Evolutionary conservation across 441 rosid genomes (phyloP).

Genomic region (Populus tomentosa): DNA sequence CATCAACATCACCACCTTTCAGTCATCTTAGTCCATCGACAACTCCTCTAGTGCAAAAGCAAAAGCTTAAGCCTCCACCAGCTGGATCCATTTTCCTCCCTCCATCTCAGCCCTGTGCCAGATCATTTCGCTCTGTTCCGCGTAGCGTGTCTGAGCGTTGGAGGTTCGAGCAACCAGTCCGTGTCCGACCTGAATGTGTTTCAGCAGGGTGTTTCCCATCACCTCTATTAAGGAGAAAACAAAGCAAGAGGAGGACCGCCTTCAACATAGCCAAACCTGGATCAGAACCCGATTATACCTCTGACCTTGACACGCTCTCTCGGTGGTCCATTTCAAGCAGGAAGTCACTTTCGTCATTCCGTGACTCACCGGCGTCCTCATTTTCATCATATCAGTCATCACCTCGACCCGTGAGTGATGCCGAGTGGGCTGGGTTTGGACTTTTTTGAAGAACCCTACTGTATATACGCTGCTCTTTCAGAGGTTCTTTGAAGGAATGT

Average conservation of each 20-base stretch:
- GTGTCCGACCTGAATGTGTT: conserved; percentile 35
- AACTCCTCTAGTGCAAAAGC: conserved; percentile 20
- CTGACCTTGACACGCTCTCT: conserved; percentile 42
- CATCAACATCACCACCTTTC: conserved; percentile 15
- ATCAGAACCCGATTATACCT: conserved; percentile 30
- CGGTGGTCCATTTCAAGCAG: conserved; percentile 61
- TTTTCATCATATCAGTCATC: conserved; percentile 56
- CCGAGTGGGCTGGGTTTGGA: conserved; percentile 76
- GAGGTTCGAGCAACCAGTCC: conserved; percentile 41
- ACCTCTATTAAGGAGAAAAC: conserved; percentile 40
- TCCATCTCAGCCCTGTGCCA: conserved; percentile 39
- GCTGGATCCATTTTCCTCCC: conserved; percentile 33
- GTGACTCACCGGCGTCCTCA: conserved; percentile 55
- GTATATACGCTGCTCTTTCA: not conserved
- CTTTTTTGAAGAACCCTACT: conserved; percentile 38
- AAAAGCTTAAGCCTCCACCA: conserved; percentile 66
- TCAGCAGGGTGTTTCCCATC: conserved; percentile 69
- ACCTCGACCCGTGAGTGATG: conserved; percentile 43
- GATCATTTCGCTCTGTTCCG: conserved; percentile 58
- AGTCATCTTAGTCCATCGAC: conserved; percentile 23
- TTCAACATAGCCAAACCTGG: conserved; percentile 20
- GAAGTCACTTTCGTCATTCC: conserved; percentile 50
- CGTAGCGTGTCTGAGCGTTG: conserved; percentile 56
- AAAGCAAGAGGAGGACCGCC: conserved; percentile 29
- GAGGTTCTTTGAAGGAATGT: not conserved